Conservation (phyloP, 2,329 filamentous ascomycete species). For the Fusarium compactum region DNA sequence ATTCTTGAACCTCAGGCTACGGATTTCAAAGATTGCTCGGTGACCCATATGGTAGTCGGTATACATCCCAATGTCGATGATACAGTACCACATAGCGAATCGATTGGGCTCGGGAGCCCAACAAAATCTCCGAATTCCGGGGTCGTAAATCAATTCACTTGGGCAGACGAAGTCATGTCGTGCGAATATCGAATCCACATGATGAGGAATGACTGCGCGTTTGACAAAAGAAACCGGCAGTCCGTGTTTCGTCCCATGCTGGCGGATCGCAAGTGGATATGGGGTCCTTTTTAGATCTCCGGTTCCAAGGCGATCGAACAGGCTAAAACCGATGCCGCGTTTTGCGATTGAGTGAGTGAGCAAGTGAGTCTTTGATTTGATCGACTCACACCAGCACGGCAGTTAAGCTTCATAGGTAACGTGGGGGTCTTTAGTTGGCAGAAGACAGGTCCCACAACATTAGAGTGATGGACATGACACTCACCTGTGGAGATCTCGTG, state of each 20-base stretch:
- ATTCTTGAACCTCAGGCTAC: constrained; percentile 9
- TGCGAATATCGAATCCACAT: constrained; percentile 22
- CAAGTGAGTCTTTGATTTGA: constrained; percentile 14
- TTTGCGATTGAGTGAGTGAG: constrained; percentile 29
- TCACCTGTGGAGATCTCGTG: constrained; percentile 36
- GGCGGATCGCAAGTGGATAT: constrained; percentile 26
- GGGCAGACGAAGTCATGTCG: constrained; percentile 16
- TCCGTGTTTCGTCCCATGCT: constrained; percentile 17
- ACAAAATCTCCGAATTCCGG: not conserved
- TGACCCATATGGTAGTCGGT: constrained; percentile 17
- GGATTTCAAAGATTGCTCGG: constrained; percentile 14
- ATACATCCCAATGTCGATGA: no score
- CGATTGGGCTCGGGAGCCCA: not conserved
- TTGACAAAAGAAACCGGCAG: constrained; percentile 25
- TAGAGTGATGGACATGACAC: constrained; percentile 23
- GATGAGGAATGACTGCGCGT: constrained; percentile 32
- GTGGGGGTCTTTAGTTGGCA: constrained; percentile 35
- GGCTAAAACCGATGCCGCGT: constrained; percentile 30
- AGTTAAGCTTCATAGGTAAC: constrained; percentile 33
- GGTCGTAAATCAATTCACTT: not conserved
- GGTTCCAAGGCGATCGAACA: constrained; percentile 26
- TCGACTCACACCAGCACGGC: constrained; percentile 37
- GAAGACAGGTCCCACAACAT: constrained; percentile 29
- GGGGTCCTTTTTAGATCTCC: constrained; percentile 20
- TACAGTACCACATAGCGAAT: not conserved